Conservation (phyloP, 441 rosid genomes). For the Mallotus repandus region DNA sequence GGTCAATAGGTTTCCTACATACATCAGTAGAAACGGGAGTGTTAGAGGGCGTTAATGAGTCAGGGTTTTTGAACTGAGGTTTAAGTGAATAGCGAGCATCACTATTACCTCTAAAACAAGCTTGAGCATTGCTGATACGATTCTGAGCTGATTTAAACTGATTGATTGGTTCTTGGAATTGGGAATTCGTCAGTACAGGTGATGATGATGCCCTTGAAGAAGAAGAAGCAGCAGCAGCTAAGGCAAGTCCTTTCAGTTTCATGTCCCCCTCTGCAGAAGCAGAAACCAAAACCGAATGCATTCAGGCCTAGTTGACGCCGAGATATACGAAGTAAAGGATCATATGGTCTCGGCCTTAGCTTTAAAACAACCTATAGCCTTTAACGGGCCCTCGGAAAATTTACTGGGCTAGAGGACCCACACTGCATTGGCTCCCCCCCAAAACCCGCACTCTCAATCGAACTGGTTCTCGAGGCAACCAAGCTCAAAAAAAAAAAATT, state of each 20-base stretch:
- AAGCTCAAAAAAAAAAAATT: too few relatives aligned
- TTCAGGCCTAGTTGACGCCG: too few relatives aligned
- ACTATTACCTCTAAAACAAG: conserved; percentile 32
- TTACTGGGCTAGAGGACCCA: conserved; percentile 4
- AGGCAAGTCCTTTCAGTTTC: conserved; percentile 56
- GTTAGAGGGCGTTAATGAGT: conserved; percentile 11
- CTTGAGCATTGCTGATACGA: neutral
- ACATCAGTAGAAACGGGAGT: conserved; percentile 7
- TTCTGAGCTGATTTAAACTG: conserved; percentile 13
- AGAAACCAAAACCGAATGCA: conserved; percentile 1
- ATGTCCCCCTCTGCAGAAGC: conserved; percentile 27
- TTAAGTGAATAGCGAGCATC: neutral
- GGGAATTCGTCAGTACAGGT: conserved; percentile 24
- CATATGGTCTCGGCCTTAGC: neutral
- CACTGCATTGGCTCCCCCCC: conserved; percentile 16
- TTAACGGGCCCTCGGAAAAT: conserved; percentile 3
- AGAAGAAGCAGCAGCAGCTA: conserved; percentile 20
- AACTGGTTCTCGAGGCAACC: neutral
- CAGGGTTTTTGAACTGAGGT: conserved; percentile 7
- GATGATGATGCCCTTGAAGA: conserved; percentile 39
- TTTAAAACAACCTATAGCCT: neutral
- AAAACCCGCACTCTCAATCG: conserved; percentile 27
- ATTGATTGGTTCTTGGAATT: conserved; percentile 6
- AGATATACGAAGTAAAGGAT: too few relatives aligned
- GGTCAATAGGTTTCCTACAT: conserved; percentile 33